phyloP scores from a whole-genome alignment of 2,329 filamentous ascomycete genomes.

The Ophiostoma fasciatum region DNA sequence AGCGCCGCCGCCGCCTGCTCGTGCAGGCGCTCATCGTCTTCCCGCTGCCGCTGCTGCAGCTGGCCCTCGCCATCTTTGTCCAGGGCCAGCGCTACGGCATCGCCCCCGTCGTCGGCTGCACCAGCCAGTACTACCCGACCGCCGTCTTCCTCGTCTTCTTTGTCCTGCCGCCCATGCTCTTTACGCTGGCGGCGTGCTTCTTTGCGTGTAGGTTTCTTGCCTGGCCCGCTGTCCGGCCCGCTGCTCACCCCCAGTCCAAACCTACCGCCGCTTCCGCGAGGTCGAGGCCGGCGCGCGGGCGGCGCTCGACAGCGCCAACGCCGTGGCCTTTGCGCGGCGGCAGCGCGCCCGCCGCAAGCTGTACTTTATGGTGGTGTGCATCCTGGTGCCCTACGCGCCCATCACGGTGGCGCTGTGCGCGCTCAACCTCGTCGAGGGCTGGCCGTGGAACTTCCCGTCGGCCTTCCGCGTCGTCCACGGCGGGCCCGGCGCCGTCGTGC shows the following conservation, averaged over 20 bases:
- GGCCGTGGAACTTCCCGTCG: conserved; percentile 21
- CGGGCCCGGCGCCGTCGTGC: conserved; percentile 18
- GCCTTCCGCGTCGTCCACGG: conserved; percentile 28
- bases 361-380: conserved; percentile 38
- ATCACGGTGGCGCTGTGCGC: conserved; percentile 26
- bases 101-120: conserved; percentile 35
- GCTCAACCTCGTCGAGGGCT: conserved; percentile 23
- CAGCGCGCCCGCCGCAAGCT: conserved; percentile 35
- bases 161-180: conserved; percentile 28
- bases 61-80: conserved; percentile 32
- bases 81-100: conserved; percentile 33
- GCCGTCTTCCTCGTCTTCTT: conserved; percentile 36
- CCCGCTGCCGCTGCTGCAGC: conserved; percentile 33
- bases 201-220: conserved; percentile 25
- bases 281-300: conserved; percentile 27
- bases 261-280: conserved; percentile 31
- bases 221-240: too few relatives aligned
- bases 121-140: conserved; percentile 25
- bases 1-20: conserved; percentile 27
- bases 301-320: conserved; percentile 22
- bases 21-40: conserved; percentile 41
- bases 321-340: conserved; percentile 24
- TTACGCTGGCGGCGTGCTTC: conserved; percentile 27
- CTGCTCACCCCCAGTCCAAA: conserved; percentile 21
- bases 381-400: conserved; percentile 37